Conservation (phyloP, 2,329 filamentous ascomycete species). For the Thelonectria discophora region DNA sequence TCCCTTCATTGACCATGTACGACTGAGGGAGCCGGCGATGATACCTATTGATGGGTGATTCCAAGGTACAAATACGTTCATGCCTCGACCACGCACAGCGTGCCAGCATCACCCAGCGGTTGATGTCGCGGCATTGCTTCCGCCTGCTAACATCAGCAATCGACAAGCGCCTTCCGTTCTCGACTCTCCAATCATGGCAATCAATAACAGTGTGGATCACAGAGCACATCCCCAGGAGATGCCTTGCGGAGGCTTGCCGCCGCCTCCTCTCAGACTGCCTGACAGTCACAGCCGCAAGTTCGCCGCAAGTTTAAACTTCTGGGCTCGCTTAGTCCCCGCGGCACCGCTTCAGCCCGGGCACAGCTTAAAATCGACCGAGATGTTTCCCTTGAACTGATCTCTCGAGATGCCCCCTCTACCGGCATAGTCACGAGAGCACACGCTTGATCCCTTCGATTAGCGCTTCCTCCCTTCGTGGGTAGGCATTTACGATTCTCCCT, state of each 20-base stretch:
- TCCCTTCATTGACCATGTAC: background rate
- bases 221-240: background rate
- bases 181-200: too few species aligned
- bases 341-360: background rate
- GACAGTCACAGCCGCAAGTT: too few species aligned
- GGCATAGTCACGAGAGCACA: background rate
- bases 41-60: too few species aligned
- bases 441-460: background rate
- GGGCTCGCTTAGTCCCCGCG: constrained; percentile 1
- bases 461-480: background rate
- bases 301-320: constrained; percentile 6
- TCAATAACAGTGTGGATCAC: constrained; percentile 3
- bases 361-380: background rate
- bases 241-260: background rate
- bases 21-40: background rate
- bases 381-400: background rate
- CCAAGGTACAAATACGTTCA: too few species aligned
- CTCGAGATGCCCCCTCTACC: background rate
- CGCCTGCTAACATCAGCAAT: background rate
- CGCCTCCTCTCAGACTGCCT: background rate
- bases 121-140: background rate
- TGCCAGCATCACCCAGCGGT: background rate
- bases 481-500: background rate
- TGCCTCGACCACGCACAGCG: background rate
- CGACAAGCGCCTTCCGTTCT: background rate